Evolutionary conservation across 345 rosid species (phyloP), one percentile per base, ranked within the genome.

Genomic region (Kandelia obovata): DNA sequence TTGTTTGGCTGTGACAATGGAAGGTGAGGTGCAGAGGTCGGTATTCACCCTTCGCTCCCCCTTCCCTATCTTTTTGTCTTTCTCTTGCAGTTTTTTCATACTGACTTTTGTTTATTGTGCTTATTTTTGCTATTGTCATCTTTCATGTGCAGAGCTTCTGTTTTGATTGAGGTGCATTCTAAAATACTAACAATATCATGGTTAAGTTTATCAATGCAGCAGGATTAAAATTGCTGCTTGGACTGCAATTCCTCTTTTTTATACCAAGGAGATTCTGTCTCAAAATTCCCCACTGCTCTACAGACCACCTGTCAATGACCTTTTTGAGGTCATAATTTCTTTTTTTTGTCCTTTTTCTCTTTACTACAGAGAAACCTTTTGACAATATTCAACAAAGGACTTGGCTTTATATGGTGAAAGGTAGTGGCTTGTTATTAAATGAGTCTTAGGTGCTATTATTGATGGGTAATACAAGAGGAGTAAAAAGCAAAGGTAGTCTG

Each of bases 21-120:
- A 86, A 35, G 99, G 99, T 58, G 87, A 85, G 77, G 97, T 95
- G 52, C 99, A 81, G 70, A 95, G 96, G 97, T 92, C 83, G 66
- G 70, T 70, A 21, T 31, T 61, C 5, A 61, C 28, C 27, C 11
- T 61, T 13, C 5, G 13, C 49, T 43, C 49, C 49, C 5, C 5
- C 5, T 43, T 4, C 17, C 17, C 49, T 43, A 17, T 11, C 7
- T 47, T 10, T 19, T 31, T 37, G 49, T 43, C 31, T 68, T 1
- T 75, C 20, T 15, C 30, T 31, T 26, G 9, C 32, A 31, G 19
- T 25, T 10, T 20, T 61, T 60, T 39, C 46, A 39, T 11, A 2
- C 15, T 39, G 47, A 39, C 47, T 39, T 39, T 39, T 2, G 19
- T 43, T 43, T 0, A 43, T 43, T 13, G 49, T 13, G 49, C 17